Percentiles rank a stretch among this genome's conserved stretches.
Conservation (phyloP, 2,329 filamentous ascomycete genomes). For the Cytospora schulzeri region DNA sequence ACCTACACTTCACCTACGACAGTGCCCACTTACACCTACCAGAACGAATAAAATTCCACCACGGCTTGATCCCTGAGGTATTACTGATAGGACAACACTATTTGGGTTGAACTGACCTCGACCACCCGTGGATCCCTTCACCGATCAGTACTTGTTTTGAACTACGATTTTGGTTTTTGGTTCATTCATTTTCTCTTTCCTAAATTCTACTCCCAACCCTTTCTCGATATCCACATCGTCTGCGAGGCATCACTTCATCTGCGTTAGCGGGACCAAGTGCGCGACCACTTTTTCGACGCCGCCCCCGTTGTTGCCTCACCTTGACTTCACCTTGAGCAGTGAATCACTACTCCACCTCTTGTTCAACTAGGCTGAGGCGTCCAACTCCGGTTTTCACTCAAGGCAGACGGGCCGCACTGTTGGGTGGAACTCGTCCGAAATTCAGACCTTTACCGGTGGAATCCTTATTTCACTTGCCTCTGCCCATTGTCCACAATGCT, state of each 20-base stretch:
- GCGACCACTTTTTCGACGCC: conserved; percentile 15
- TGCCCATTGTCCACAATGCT: conserved; percentile 24
- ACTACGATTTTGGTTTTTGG: conserved; percentile 2
- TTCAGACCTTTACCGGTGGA: conserved; percentile 2
- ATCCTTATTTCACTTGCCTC: conserved; percentile 6
- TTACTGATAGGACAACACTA: not conserved
- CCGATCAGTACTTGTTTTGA: conserved; percentile 2
- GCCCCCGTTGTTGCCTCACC: conserved; percentile 6
- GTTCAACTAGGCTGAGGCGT: not conserved
- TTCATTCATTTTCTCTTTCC: conserved; percentile 17
- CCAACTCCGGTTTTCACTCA: not conserved
- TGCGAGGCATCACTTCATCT: conserved; percentile 20
- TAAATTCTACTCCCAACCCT: not conserved
- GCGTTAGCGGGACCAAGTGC: conserved; percentile 4
- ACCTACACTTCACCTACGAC: conserved; percentile 8
- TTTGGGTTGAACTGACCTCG: not conserved
- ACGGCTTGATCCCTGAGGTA: not conserved
- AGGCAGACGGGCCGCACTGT: conserved; percentile 17
- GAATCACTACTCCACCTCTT: not conserved
- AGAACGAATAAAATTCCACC: not conserved
- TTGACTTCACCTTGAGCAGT: conserved; percentile 1
- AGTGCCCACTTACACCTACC: not conserved
- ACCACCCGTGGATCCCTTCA: not conserved
- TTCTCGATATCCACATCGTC: conserved; percentile 8
- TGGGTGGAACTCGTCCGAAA: conserved; percentile 10